Base-by-base conservation (phyloP, 345 rosid species). In the Eucalyptus coolabah region DNA sequence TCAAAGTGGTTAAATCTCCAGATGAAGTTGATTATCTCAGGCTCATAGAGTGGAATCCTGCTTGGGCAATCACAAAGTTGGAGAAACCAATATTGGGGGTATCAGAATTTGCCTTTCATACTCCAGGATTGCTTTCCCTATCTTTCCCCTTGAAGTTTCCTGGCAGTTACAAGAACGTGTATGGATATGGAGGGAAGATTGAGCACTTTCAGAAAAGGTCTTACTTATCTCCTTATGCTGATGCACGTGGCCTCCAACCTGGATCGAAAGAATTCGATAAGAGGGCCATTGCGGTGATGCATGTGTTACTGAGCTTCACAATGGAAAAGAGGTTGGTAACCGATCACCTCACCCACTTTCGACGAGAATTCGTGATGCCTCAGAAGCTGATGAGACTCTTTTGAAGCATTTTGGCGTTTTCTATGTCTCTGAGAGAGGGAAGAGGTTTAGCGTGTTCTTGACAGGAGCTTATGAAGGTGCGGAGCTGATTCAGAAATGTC, bases 261-360 rank as follows among this genome's bases (percentile, higher is more conserved):
- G 98, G 99, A 50, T 95, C 95, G 4, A 91, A 44, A 44, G 47
- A 44, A 44, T 44, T 9, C 47, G 9, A 96, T 88, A 93, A 97
- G 93, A 94, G 99, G 91, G 99, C 95, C 54, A 94, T 96, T 83
- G 98, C 97, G 0, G 91, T 92, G 30, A 96, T 93, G 96, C 99
- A 97, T 30, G 99, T 96, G 87, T 86, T 96, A 89, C 99, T 96
- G 87, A 95, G 97, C 90, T 50, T 50, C 54, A 50, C 54, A 50
- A 17, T 50, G 54, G 98, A 97, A 93, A 96, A 95, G 94, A 93
- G 99, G 91, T 88, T 97, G 92, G 99, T 96, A n/a, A 96, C 98
- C 7, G 95, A 97, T 95, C 97, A 96, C 63, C 96, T 96, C 53
- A 93, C 10, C 10, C 99, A 97, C 91, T 96, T 95, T 87, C 92